Percentiles rank a stretch among this genome's conserved stretches.
Conservation (phyloP, 1,284 basidiomycete species). For the Cutaneotrichosporon daszewskae region DNA sequence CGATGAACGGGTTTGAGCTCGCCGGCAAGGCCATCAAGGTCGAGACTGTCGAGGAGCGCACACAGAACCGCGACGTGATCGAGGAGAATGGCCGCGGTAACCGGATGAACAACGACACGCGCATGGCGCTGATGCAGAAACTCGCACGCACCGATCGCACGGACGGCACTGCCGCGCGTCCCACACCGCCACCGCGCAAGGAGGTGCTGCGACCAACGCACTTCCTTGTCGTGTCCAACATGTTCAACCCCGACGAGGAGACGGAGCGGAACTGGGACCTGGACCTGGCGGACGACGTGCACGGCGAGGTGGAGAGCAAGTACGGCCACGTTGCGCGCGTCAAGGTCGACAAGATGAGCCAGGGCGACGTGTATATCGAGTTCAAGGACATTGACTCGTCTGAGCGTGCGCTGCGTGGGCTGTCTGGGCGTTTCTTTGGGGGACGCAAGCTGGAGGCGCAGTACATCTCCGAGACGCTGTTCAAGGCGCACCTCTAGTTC, state of each 20-base stretch:
- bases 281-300: constrained; percentile 93
- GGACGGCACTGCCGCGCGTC: background rate
- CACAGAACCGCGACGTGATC: constrained; percentile 5
- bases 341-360: constrained; percentile 79
- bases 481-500: constrained; percentile 69
- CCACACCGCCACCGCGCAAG: constrained; percentile 47
- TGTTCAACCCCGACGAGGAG: constrained; percentile 98
- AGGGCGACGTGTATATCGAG: constrained; percentile 97
- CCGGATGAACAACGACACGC: constrained; percentile 80
- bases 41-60: constrained; percentile 73
- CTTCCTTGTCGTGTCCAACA: constrained; percentile 83
- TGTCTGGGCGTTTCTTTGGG: constrained; percentile 94
- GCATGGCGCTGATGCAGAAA: constrained; percentile 98
- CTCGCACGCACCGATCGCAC: constrained; percentile 64
- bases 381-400: constrained; percentile 75
- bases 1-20: constrained; percentile 97
- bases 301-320: constrained; percentile 83
- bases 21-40: constrained; percentile 85
- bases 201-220: constrained; percentile 64
- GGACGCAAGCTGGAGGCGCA: constrained; percentile 76
- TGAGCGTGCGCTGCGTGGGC: constrained; percentile 74
- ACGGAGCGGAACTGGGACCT: constrained; percentile 93
- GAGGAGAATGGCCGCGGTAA: constrained; percentile 55
- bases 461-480: constrained; percentile 84
- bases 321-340: constrained; percentile 83